Evolutionary conservation across 768 basidiomycete species (phyloP).

Genomic region (Pleurotus eryngii): DNA sequence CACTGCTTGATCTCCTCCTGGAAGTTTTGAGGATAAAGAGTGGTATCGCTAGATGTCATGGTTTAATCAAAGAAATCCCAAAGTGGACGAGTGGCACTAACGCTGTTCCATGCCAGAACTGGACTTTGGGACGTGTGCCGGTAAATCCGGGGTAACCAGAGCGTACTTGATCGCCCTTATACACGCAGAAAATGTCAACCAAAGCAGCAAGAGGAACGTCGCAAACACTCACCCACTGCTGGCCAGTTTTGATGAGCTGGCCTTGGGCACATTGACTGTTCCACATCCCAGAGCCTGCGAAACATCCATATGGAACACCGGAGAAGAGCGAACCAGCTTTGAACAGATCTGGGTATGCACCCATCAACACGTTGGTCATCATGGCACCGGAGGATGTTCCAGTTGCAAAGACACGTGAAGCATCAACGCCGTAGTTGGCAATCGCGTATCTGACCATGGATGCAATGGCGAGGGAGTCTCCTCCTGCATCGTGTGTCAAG

Average conservation of each 20-base stretch:
- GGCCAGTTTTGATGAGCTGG: slow-evolving; percentile 36
- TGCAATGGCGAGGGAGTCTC: slow-evolving; percentile 51
- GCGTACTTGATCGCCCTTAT: slow-evolving; percentile 42
- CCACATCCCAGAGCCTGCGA: slow-evolving; percentile 46
- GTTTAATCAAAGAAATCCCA: background rate
- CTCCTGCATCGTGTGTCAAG: slow-evolving; percentile 52
- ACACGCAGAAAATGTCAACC: background rate
- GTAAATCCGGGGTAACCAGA: slow-evolving; percentile 51
- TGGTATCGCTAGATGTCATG: slow-evolving; percentile 39
- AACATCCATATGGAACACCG: slow-evolving; percentile 54
- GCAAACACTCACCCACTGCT: slow-evolving; percentile 39
- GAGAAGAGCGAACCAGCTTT: slow-evolving; percentile 44
- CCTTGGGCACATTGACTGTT: slow-evolving; percentile 45
- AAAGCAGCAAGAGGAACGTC: background rate
- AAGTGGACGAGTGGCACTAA: slow-evolving; percentile 12
- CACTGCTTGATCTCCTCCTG: slow-evolving; percentile 51
- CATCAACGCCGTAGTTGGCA: slow-evolving; percentile 41
- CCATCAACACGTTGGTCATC: slow-evolving; percentile 58
- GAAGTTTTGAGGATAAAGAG: slow-evolving; percentile 48
- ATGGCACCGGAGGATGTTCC: slow-evolving; percentile 54
- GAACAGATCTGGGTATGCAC: slow-evolving; percentile 55
- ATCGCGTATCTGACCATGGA: slow-evolving; percentile 47
- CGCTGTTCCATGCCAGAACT: slow-evolving; percentile 53
- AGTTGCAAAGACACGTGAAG: slow-evolving; percentile 45
- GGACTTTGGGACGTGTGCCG: slow-evolving; percentile 46